Evolutionary conservation across 306 rosid genomes (phyloP).

Genomic region (Castanea sativa): DNA sequence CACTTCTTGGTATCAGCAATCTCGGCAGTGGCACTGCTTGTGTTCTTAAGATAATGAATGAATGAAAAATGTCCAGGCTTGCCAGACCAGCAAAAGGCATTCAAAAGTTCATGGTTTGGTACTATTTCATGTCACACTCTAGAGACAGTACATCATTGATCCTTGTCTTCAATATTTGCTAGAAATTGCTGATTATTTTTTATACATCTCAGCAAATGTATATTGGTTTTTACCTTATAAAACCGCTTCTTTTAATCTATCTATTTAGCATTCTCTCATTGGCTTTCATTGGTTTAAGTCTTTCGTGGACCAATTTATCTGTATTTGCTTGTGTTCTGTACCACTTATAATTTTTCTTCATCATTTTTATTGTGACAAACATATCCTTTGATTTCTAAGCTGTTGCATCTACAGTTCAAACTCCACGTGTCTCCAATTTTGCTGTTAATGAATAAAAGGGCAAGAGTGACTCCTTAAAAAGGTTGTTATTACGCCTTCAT

Average conservation of each 20-base stretch:
- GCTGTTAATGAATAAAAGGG: too few species aligned
- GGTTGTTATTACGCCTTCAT: too few species aligned
- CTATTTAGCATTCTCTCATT: constrained; percentile 4
- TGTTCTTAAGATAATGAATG: constrained; percentile 42
- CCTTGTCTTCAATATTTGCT: constrained; percentile 28
- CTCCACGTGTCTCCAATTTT: too few species aligned
- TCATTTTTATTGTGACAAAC: neutral
- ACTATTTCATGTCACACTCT: constrained; percentile 14
- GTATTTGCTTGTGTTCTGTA: neutral
- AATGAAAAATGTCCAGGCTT: neutral
- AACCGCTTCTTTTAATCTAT: constrained; percentile 7
- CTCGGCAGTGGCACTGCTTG: constrained; percentile 41
- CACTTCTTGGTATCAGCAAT: constrained; percentile 40
- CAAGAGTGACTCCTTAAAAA: too few species aligned
- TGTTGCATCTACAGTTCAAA: too few species aligned
- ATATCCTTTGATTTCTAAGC: neutral
- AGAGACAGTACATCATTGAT: constrained; percentile 26
- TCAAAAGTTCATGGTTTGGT: constrained; percentile 18
- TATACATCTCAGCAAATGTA: constrained; percentile 28
- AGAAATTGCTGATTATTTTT: constrained; percentile 31
- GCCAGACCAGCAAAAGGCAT: constrained; percentile 14
- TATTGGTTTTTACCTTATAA: constrained; percentile 33
- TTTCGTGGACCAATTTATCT: neutral
- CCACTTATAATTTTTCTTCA: neutral
- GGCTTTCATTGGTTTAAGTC: constrained; percentile 8